A percentile compares a stretch with the other conserved stretches of the same genome.
Conservation (phyloP, 23 red algal species). For the Gracilaria domingensis region DNA sequence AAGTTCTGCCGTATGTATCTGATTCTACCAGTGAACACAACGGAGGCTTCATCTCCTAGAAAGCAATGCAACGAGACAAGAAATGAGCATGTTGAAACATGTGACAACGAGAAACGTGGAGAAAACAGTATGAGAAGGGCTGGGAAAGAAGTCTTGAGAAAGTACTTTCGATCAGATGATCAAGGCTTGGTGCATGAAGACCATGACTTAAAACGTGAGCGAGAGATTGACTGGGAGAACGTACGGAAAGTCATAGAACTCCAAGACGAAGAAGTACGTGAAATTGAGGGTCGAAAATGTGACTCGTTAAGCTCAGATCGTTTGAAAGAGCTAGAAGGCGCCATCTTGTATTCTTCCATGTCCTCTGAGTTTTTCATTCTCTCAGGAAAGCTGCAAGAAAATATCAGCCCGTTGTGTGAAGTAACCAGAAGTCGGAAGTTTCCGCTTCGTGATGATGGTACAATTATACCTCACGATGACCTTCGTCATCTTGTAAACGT, state of each 20-base stretch:
- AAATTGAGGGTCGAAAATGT: not conserved
- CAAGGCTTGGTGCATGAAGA: not conserved
- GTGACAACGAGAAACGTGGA: not conserved
- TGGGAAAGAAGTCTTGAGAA: slow-evolving; percentile 11
- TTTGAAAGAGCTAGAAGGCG: slow-evolving; percentile 34
- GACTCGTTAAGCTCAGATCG: slow-evolving; percentile 15
- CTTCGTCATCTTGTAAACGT: slow-evolving; percentile 39
- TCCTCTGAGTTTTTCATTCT: slow-evolving; percentile 32
- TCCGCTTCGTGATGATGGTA: slow-evolving; percentile 49
- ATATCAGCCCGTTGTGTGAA: slow-evolving; percentile 44
- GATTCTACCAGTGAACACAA: slow-evolving; percentile 14
- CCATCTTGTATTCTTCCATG: slow-evolving; percentile 37
- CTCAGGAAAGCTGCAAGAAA: slow-evolving; percentile 35
- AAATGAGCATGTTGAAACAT: not conserved
- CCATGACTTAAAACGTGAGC: not conserved
- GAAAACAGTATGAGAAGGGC: not conserved
- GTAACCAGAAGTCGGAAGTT: slow-evolving; percentile 49
- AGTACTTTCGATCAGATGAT: slow-evolving; percentile 27
- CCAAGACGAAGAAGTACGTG: not conserved
- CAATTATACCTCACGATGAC: slow-evolving; percentile 41
- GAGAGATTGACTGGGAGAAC: slow-evolving; percentile 53
- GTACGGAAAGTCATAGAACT: slow-evolving; percentile 12
- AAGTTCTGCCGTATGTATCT: slow-evolving; percentile 49
- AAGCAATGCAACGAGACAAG: not conserved
- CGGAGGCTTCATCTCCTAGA: not conserved